Percentiles rank a stretch among this genome's conserved stretches.
phyloP scores from a whole-genome alignment of 495 filamentous ascomycete species.

The Hypoxylon lenormandii region DNA sequence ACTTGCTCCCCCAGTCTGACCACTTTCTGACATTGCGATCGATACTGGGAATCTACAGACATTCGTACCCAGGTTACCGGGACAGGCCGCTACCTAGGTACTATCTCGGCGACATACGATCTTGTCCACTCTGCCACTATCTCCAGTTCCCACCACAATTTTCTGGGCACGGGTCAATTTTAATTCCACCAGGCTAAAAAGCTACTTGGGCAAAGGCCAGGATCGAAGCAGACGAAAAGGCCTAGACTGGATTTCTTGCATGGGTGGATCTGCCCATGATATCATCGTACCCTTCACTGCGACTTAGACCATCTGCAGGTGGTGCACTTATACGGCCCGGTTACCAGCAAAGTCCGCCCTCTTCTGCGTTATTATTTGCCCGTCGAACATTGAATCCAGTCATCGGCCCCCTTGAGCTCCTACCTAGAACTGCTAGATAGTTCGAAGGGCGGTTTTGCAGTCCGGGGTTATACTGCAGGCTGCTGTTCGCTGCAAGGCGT shows the following conservation, averaged over 20 bases:
- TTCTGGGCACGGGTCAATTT: slow-evolving; percentile 34
- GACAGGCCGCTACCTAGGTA: slow-evolving; percentile 14
- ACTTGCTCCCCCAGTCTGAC: neutral
- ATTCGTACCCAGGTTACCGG: slow-evolving; percentile 19
- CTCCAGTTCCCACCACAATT: neutral
- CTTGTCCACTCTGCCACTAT: slow-evolving; percentile 13
- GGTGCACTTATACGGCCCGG: slow-evolving; percentile 40
- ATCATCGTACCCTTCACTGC: slow-evolving; percentile 42
- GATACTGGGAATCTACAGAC: slow-evolving; percentile 6
- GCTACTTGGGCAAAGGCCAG: slow-evolving; percentile 6
- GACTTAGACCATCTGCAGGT: slow-evolving; percentile 37
- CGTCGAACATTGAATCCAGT: slow-evolving; percentile 21
- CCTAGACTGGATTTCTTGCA: slow-evolving; percentile 39
- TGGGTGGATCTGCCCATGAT: slow-evolving; percentile 46
- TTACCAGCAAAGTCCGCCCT: slow-evolving; percentile 33
- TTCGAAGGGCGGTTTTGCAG: slow-evolving; percentile 26
- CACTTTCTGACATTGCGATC: slow-evolving; percentile 4
- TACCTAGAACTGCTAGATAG: slow-evolving; percentile 3
- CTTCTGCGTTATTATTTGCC: slow-evolving; percentile 44
- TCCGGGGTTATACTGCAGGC: slow-evolving; percentile 24
- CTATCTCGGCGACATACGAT: slow-evolving; percentile 12
- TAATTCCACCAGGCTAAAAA: slow-evolving; percentile 25
- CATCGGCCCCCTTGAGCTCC: slow-evolving; percentile 16
- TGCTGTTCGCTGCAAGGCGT: neutral
- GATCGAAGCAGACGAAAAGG: slow-evolving; percentile 19